These are phyloP conservation scores for Fusarium paranaense DNA, from an alignment of 2,329 filamentous ascomycete species.

Conservation along the genomic window DNA sequence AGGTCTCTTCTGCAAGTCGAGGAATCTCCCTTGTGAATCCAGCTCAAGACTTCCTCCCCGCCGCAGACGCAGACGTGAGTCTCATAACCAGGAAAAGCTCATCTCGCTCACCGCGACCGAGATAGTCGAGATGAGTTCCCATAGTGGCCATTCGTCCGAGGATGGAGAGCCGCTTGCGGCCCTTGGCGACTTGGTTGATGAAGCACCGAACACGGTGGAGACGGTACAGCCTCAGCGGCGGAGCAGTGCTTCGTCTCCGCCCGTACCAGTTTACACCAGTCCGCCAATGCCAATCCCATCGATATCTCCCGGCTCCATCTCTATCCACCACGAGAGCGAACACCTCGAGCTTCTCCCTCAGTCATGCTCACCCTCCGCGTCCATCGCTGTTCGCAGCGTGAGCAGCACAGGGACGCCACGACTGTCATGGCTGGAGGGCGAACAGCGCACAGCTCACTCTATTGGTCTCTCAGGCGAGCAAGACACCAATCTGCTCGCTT, in stretches of 20 bases:
- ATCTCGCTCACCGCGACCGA: neutral
- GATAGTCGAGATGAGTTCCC: neutral
- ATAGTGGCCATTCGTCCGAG: neutral
- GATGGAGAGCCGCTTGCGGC: neutral
- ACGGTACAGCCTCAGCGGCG: neutral
- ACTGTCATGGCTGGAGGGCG: constrained; percentile 9
- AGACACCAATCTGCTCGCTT: constrained; percentile 18
- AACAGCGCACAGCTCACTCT: constrained; percentile 16
- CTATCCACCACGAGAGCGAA: neutral
- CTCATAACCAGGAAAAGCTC: neutral
- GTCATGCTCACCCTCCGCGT: neutral
- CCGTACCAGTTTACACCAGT: neutral
- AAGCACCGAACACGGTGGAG: neutral
- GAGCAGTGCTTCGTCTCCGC: neutral
- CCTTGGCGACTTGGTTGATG: neutral
- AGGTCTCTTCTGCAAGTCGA: constrained; percentile 19
- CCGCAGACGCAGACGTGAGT: constrained; percentile 1
- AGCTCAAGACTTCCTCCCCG: constrained; percentile 12
- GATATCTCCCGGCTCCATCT: neutral
- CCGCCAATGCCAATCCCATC: neutral
- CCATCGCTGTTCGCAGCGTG: neutral
- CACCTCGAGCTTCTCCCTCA: neutral
- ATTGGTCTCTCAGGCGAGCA: constrained; percentile 18
- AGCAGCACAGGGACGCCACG: constrained; percentile 5
- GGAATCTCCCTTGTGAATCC: constrained; percentile 12